Conservation (phyloP, 2,329 filamentous ascomycete species). For the Colletotrichum australisinense region DNA sequence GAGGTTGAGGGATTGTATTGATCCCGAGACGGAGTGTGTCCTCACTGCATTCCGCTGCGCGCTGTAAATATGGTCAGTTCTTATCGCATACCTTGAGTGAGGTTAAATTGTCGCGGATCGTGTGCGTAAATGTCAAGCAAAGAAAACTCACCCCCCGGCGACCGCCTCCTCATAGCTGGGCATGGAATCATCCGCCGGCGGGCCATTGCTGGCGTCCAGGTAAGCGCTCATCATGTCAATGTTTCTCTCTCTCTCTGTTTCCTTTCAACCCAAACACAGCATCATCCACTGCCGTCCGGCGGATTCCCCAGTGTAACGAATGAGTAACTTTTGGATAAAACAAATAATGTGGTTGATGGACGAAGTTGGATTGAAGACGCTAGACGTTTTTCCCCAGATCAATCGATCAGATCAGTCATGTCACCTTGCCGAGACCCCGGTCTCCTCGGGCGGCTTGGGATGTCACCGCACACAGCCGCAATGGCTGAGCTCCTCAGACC, state of each 20-base stretch:
- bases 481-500: not conserved
- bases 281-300: not conserved
- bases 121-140: not conserved
- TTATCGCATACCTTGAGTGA: too few relatives aligned
- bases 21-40: slow-evolving; percentile 3
- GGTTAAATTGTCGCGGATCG: not conserved
- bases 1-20: slow-evolving; percentile 16
- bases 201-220: not conserved
- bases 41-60: not conserved
- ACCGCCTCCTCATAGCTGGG: slow-evolving; percentile 26
- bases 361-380: not conserved
- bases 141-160: slow-evolving; percentile 12
- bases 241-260: not conserved
- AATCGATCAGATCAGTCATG: not conserved
- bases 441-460: not conserved
- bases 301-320: not conserved
- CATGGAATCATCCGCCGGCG: slow-evolving; percentile 6
- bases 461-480: slow-evolving; percentile 13
- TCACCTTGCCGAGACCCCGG: not conserved
- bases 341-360: not conserved
- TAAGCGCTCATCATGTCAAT: not conserved
- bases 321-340: not conserved
- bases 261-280: not conserved
- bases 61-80: not conserved
- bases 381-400: not conserved